These are phyloP conservation scores for Monilinia laxa DNA, from an alignment of 2,329 filamentous ascomycete species.

Conservation along the genomic window DNA sequence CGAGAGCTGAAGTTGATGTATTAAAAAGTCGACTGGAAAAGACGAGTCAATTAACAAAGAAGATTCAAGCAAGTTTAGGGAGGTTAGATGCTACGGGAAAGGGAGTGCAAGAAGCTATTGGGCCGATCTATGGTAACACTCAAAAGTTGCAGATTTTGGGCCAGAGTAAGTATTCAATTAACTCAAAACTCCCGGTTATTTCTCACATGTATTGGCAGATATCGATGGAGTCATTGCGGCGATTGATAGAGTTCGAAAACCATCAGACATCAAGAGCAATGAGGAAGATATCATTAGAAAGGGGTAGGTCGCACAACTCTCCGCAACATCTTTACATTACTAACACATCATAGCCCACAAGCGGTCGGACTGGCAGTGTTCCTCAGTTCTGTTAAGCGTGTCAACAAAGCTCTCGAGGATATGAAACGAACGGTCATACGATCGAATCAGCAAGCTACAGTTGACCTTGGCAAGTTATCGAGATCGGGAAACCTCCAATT, in stretches of 20 bases:
- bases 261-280: constrained; percentile 86
- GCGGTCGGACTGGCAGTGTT: constrained; percentile 81
- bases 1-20: constrained; percentile 67
- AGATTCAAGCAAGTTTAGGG: constrained; percentile 84
- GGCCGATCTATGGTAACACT: constrained; percentile 89
- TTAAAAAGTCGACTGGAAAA: constrained; percentile 78
- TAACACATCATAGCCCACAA: constrained; percentile 58
- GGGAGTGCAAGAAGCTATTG: constrained; percentile 87
- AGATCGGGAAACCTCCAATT: constrained; percentile 78
- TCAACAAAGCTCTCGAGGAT: constrained; percentile 79
- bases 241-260: constrained; percentile 84
- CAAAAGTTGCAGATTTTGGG: constrained; percentile 84
- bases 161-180: constrained; percentile 56
- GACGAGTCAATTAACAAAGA: constrained; percentile 89
- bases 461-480: constrained; percentile 74
- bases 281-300: constrained; percentile 89
- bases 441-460: constrained; percentile 85
- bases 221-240: constrained; percentile 82
- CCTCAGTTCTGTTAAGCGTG: constrained; percentile 82
- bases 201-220: constrained; percentile 50
- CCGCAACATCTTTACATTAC: not conserved
- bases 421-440: constrained; percentile 88
- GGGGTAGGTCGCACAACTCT: constrained; percentile 47
- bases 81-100: constrained; percentile 85
- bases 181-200: not conserved